Percentiles rank a stretch among this genome's conserved stretches.
phyloP scores from a whole-genome alignment of 140 eudicot species.

The Anethum foeniculum region DNA sequence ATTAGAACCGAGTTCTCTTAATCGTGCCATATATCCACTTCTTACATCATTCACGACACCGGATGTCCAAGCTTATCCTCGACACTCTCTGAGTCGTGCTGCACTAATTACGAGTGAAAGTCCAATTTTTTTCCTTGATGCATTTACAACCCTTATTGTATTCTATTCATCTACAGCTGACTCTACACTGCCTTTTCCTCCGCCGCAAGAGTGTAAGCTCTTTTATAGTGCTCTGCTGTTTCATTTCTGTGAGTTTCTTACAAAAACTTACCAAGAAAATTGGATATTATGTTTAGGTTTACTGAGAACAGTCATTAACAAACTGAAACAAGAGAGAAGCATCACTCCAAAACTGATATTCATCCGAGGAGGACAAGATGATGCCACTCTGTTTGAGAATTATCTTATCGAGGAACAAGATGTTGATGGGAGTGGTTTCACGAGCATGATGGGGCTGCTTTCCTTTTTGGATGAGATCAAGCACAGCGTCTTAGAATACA shows the following conservation, averaged over 20 bases:
- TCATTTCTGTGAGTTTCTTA: neutral
- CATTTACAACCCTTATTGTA: slow-evolving; percentile 82
- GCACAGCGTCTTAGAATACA: slow-evolving; percentile 71
- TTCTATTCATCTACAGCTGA: slow-evolving; percentile 90
- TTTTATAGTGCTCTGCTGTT: neutral
- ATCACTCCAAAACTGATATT: slow-evolving; percentile 81
- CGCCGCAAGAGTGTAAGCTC: slow-evolving; percentile 94
- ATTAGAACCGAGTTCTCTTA: slow-evolving; percentile 81
- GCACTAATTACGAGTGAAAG: slow-evolving; percentile 89
- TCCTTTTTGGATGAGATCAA: slow-evolving; percentile 89
- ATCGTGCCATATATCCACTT: slow-evolving; percentile 83
- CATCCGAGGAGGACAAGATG: slow-evolving; percentile 81
- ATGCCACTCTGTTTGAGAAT: slow-evolving; percentile 67
- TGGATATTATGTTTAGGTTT: slow-evolving; percentile 38
- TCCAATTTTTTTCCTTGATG: slow-evolving; percentile 90
- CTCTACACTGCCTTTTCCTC: slow-evolving; percentile 87
- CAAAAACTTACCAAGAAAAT: neutral
- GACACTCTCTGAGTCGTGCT: slow-evolving; percentile 97
- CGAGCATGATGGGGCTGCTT: slow-evolving; percentile 83
- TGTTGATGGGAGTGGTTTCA: slow-evolving; percentile 82
- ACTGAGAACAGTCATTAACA: slow-evolving; percentile 65
- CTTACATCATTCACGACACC: slow-evolving; percentile 73
- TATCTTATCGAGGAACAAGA: slow-evolving; percentile 92
- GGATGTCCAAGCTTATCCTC: slow-evolving; percentile 85
- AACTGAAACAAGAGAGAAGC: slow-evolving; percentile 89